Evolutionary conservation across 768 basidiomycete species (phyloP), one percentile per base, ranked within the genome.

Genomic region (Leucosporidium yakuticum): DNA sequence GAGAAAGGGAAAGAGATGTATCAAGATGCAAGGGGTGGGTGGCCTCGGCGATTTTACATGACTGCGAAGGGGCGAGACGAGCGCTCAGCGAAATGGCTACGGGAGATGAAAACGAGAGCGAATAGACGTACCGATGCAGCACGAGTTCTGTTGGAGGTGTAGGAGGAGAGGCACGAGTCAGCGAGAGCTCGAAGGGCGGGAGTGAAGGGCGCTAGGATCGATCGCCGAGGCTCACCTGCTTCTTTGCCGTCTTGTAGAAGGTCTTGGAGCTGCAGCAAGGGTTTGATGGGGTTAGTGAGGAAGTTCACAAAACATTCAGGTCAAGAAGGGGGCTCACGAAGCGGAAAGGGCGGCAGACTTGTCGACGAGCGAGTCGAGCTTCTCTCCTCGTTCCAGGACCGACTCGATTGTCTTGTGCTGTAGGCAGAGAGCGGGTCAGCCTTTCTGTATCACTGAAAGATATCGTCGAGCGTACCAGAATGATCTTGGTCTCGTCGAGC

Each of bases 161-260:
- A 49, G 69, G 56, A 50, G 32, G 51, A 11, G 48, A 48, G 29
- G 25, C 67, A 29, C 31, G 4, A 27, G 60, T 44, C n/a, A 62
- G 25, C 15, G 25, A 19, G 21, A 36, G 47, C 31, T 2, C 39
- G 17, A 15, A 2, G 23, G 49, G 32, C 6, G 64, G 5, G 29
- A 47, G 11, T 15, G 39, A 15, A 44, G 14, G 8, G 19, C 12
- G 23, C 31, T 17, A 12, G 25, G 19, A 25, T 15, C n/a, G 29
- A 19, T 34, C 32, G 15, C 25, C 25, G 25, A 17, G 4, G 76
- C 84, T 61, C 64, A 92, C 94, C 55, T 69, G 72, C 88, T 94
- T 95, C 88, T 97, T 98, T 3, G 95, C 92, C 12, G 94, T 96
- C 88, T 97, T 96, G 83, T 97, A 98, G 78, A 99, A 99, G 88